phyloP scores from a whole-genome alignment of 352 stramenopile genomes.

The Phytopythium sindhum region DNA sequence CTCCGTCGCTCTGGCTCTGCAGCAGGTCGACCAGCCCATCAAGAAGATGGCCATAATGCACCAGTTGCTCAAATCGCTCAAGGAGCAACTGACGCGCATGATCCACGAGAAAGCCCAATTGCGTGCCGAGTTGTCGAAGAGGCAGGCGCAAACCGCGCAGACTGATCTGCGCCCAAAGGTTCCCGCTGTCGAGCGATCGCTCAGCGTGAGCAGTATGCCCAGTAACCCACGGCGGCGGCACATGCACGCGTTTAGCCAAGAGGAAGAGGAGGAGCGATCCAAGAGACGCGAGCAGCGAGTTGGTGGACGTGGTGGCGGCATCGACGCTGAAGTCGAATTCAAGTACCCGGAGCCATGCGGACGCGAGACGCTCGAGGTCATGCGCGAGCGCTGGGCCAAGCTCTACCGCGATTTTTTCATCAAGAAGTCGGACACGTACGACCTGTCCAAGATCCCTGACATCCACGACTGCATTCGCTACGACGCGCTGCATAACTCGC shows the following conservation, averaged over 20 bases:
- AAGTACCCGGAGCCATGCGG: constrained; percentile 81
- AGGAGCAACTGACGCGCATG: constrained; percentile 85
- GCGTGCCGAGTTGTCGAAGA: constrained; percentile 43
- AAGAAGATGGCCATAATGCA: constrained; percentile 91
- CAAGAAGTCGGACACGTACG: constrained; percentile 90
- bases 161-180: constrained; percentile 13
- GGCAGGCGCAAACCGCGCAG: constrained; percentile 41
- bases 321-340: constrained; percentile 40
- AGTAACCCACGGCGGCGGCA: constrained; percentile 41
- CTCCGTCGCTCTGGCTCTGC: constrained; percentile 72
- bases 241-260: constrained; percentile 48
- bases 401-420: constrained; percentile 96
- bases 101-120: constrained; percentile 76
- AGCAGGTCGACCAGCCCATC: constrained; percentile 91
- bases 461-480: constrained; percentile 98
- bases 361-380: constrained; percentile 82
- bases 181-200: constrained; percentile 53
- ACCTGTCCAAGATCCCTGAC: constrained; percentile 97
- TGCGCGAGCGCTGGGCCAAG: constrained; percentile 91
- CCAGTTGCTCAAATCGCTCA: constrained; percentile 92
- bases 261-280: constrained; percentile 21
- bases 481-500: constrained; percentile 97
- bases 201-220: constrained; percentile 59
- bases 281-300: constrained; percentile 16
- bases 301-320: constrained; percentile 28